Evolutionary conservation across 768 basidiomycete genomes (phyloP).

Genomic region (Suillus subluteus): DNA sequence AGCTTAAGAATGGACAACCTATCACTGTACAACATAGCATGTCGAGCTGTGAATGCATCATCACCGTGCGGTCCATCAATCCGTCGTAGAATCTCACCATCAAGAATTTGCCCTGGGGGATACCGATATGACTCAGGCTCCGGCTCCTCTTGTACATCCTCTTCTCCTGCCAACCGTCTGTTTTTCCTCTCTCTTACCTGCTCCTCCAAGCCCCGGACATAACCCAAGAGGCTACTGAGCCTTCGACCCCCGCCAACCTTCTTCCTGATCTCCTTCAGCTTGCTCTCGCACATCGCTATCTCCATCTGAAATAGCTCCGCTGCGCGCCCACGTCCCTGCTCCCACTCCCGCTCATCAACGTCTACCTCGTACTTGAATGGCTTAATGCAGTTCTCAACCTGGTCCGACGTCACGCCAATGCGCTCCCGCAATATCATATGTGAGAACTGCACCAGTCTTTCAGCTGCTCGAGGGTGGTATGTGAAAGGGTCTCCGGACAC

Average conservation of each 20-base stretch:
- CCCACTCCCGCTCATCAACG: slow-evolving; percentile 93
- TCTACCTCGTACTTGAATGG: slow-evolving; percentile 99
- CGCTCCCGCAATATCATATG: slow-evolving; percentile 93
- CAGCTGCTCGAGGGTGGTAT: slow-evolving; percentile 86
- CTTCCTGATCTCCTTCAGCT: slow-evolving; percentile 83
- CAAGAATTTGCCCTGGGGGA: slow-evolving; percentile 87
- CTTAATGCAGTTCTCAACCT: slow-evolving; percentile 99
- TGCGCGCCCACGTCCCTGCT: slow-evolving; percentile 73
- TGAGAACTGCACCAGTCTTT: slow-evolving; percentile 89
- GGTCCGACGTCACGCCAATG: slow-evolving; percentile 93
- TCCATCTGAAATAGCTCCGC: slow-evolving; percentile 86
- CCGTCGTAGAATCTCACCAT: slow-evolving; percentile 62
- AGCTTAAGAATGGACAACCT: slow-evolving; percentile 83
- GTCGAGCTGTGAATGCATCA: slow-evolving; percentile 62
- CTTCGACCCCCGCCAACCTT: slow-evolving; percentile 88
- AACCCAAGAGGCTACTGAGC: slow-evolving; percentile 73
- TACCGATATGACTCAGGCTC: slow-evolving; percentile 83
- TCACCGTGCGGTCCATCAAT: slow-evolving; percentile 20
- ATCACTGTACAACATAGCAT: slow-evolving; percentile 88
- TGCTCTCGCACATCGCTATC: slow-evolving; percentile 79
- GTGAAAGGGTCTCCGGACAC: slow-evolving; percentile 89
- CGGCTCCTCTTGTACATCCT: slow-evolving; percentile 43
- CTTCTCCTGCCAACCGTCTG: slow-evolving; percentile 46
- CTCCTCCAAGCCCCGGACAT: slow-evolving; percentile 84
- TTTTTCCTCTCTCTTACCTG: slow-evolving; percentile 67